Evolutionary conservation across 139 green algal species (phyloP), one percentile per base, ranked within the genome.

Genomic region (Asterochloris sp.): DNA sequence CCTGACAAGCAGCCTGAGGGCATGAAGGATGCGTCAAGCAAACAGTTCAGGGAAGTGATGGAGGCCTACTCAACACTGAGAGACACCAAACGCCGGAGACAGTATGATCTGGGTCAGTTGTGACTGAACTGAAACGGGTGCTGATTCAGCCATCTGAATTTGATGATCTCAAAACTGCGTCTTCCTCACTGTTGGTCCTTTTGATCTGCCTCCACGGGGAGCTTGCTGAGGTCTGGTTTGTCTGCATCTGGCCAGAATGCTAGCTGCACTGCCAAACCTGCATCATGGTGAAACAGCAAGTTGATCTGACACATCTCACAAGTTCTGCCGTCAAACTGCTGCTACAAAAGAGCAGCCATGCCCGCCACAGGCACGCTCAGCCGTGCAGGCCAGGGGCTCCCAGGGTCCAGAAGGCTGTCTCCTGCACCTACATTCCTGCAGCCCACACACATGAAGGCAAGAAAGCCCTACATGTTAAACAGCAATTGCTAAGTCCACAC

Each of bases 1-100:
- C 74, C 74, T 79, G 74, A 79, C 28, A 79, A 47, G 74, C 74
- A 79, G 47, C 38, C 38, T 54, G 38, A 54, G 38, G 38, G 38
- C 38, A 54, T 10, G 6, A 79, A 79, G n/a, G 21, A 68, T 54
- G 47, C 19, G 12, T 54, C 74, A 26, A 79, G 19, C 9, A 60
- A 29, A 9, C 28, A 67, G 21, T 79, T 79, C 27, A 79, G 74
- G 54, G 54, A 68, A 24, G 66, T 79, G 29, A 13, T 79, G 19
- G 74, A 79, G 54, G 74, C 74, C 9, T 79, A 79, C 23, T 68
- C 47, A 47, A 60, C 66, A 12, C 9, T 79, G n/a, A 24, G 74
- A 12, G 17, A 67, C 47, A 28, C 47, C 74, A 79, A 28, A 26
- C 64, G 66, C 23, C 47, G 74, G 11, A 54, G 38, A 17, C 47